These are phyloP conservation scores for Colletotrichum liriopes DNA, from an alignment of 2,329 filamentous ascomycete genomes.

Conservation along the genomic window DNA sequence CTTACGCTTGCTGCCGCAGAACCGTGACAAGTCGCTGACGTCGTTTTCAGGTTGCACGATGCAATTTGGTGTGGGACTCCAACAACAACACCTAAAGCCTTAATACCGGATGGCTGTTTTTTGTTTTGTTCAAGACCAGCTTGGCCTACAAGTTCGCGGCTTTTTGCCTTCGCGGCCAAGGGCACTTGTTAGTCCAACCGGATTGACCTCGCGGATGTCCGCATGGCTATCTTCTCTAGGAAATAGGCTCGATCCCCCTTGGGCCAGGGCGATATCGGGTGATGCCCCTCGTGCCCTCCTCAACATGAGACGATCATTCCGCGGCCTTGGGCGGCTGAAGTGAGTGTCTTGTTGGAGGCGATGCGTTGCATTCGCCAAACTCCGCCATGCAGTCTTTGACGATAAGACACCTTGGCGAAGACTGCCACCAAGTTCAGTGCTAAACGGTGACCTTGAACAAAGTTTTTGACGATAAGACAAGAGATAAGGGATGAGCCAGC, in stretches of 20 bases:
- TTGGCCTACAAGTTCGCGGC: not conserved
- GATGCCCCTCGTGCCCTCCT: conserved; percentile 12
- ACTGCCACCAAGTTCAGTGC: not conserved
- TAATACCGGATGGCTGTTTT: not conserved
- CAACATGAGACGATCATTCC: conserved; percentile 32
- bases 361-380: not conserved
- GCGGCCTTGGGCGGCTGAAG: conserved; percentile 4
- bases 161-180: not conserved
- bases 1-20: conserved; percentile 9
- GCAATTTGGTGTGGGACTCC: conserved; percentile 13
- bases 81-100: not conserved
- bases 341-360: not conserved
- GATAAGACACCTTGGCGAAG: not conserved
- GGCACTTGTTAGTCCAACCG: not conserved
- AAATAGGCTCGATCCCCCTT: conserved; percentile 6
- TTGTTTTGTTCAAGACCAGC: not conserved
- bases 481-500: conserved; percentile 2
- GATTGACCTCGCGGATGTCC: conserved; percentile 17
- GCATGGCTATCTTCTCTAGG: conserved; percentile 22
- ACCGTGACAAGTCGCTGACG: conserved; percentile 33
- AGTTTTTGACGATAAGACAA: conserved; percentile 12
- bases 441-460: not conserved
- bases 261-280: conserved; percentile 13
- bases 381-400: not conserved
- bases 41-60: conserved; percentile 5